Percentiles rank a stretch among this genome's conserved stretches.
These are phyloP conservation scores for Trichophyton rubrum DNA, from an alignment of 2,329 filamentous ascomycete species.

Conservation along the genomic window DNA sequence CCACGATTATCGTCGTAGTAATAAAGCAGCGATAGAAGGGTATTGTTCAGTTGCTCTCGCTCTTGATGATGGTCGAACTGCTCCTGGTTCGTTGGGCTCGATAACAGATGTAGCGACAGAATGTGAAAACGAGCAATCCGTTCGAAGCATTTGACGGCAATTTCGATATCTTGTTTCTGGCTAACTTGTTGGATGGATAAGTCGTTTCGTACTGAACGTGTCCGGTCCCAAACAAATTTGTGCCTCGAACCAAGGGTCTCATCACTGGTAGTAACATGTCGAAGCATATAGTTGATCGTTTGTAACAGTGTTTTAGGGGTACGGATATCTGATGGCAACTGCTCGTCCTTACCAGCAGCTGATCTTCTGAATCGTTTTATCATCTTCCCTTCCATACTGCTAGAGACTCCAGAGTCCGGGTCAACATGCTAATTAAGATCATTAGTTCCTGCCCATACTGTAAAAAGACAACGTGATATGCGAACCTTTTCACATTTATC, in stretches of 20 bases:
- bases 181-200: conserved; percentile 51
- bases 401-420: conserved; percentile 22
- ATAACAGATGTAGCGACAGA: conserved; percentile 48
- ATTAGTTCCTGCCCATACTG: not conserved
- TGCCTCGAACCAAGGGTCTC: conserved; percentile 43
- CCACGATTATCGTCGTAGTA: conserved; percentile 46
- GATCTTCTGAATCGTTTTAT: conserved; percentile 52
- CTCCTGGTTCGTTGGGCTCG: conserved; percentile 38
- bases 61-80: conserved; percentile 48
- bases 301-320: conserved; percentile 40
- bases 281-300: conserved; percentile 38
- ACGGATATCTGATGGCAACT: conserved; percentile 51
- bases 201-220: conserved; percentile 52
- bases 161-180: conserved; percentile 42
- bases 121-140: conserved; percentile 53
- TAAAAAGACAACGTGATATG: not conserved
- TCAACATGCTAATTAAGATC: conserved; percentile 22
- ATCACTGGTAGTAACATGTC: conserved; percentile 39
- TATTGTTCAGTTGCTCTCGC: conserved; percentile 51
- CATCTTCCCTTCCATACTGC: conserved; percentile 37
- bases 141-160: conserved; percentile 49
- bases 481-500: conserved; percentile 47
- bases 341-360: conserved; percentile 50
- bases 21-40: conserved; percentile 48
- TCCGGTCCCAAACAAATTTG: conserved; percentile 54